These are phyloP conservation scores for Kregervanrija delftensis DNA, from an alignment of 805 yeast species.

Conservation along the genomic window DNA sequence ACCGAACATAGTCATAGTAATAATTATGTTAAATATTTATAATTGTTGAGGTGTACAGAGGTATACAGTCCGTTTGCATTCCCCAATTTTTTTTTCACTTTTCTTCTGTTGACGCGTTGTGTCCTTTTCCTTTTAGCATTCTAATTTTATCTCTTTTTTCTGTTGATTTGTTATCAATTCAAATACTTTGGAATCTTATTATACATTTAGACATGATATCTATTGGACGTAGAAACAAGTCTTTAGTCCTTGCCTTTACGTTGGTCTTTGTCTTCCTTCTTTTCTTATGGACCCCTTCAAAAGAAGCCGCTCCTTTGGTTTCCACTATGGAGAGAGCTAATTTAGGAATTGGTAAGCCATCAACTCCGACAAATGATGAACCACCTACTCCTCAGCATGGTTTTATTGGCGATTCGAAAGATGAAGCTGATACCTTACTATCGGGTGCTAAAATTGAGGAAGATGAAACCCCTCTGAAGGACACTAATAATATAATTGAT, in stretches of 20 bases:
- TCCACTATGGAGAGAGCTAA: slow-evolving; percentile 6
- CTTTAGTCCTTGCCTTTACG: slow-evolving; percentile 4
- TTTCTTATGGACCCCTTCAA: background rate
- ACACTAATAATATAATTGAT: background rate
- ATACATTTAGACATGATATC: slow-evolving; percentile 4
- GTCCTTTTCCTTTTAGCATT: background rate
- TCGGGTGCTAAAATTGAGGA: slow-evolving; percentile 13
- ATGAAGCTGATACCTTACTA: slow-evolving; percentile 2
- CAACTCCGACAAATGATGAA: slow-evolving; percentile 1
- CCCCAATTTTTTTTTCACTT: too few species aligned
- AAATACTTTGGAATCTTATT: background rate
- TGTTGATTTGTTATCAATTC: background rate
- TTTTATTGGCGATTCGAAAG: background rate
- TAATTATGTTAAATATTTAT: too few species aligned
- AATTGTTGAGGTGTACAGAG: too few species aligned
- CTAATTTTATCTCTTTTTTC: background rate
- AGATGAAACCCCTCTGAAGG: slow-evolving; percentile 7
- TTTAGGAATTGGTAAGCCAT: slow-evolving; percentile 4
- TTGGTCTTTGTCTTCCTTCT: slow-evolving; percentile 1
- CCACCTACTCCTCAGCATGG: too few species aligned
- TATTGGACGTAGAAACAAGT: slow-evolving; percentile 10
- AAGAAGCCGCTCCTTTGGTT: background rate
- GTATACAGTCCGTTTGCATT: too few species aligned
- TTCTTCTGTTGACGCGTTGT: too few species aligned
- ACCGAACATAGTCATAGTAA: too few species aligned